Evolutionary conservation across 257 asterid species (phyloP).

Genomic region (Capsicum pubescens): DNA sequence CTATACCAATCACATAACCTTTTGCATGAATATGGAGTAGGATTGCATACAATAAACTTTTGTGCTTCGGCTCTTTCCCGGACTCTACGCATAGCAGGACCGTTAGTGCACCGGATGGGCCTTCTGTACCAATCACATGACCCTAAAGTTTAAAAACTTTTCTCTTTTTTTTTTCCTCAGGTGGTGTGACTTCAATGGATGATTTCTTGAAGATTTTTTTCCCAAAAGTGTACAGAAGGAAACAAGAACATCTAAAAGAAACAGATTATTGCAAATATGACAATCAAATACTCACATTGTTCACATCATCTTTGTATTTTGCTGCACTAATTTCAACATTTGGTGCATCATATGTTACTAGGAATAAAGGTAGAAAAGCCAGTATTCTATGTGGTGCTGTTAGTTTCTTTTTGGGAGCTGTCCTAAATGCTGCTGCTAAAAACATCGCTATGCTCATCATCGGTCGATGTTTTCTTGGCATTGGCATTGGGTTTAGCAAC

Average conservation of each 20-base stretch:
- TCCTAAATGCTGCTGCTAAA: conserved; percentile 59
- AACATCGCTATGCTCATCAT: conserved; percentile 64
- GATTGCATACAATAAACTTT: too few relatives aligned
- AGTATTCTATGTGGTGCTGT: conserved; percentile 69
- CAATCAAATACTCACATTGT: conserved; percentile 65
- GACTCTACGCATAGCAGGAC: too few relatives aligned
- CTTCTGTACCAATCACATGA: not conserved
- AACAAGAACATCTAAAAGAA: conserved; percentile 48
- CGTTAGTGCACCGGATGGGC: too few relatives aligned
- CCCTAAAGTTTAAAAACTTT: too few relatives aligned
- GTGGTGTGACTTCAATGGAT: conserved; percentile 88
- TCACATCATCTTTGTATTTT: conserved; percentile 78
- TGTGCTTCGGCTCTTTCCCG: too few relatives aligned
- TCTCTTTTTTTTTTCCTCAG: conserved; percentile 35
- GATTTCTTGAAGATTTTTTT: conserved; percentile 71
- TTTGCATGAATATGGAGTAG: too few relatives aligned
- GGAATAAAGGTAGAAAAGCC: conserved; percentile 59
- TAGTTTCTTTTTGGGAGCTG: conserved; percentile 65
- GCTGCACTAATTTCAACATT: conserved; percentile 70
- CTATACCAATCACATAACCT: not conserved
- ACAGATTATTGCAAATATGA: conserved; percentile 80
- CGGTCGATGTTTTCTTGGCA: conserved; percentile 73
- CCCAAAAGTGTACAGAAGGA: conserved; percentile 58
- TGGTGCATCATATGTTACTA: conserved; percentile 63
- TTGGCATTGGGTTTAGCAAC: conserved; percentile 83